phyloP scores from a whole-genome alignment of 2,329 filamentous ascomycete genomes.

The Monosporascus sp. region DNA sequence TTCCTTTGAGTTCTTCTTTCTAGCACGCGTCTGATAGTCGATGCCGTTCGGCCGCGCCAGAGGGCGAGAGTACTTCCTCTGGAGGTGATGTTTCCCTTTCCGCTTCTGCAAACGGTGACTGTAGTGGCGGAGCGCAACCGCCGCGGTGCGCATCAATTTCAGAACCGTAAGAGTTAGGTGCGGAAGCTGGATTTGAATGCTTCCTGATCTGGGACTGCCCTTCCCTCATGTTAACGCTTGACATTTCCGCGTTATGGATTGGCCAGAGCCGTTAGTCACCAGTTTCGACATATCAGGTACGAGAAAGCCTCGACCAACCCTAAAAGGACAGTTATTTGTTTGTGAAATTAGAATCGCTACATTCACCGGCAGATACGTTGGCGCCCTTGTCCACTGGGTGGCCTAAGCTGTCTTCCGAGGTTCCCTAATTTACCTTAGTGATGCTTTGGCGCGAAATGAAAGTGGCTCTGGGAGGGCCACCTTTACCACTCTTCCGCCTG shows the following conservation, averaged over 20 bases:
- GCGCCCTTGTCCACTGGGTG: neutral
- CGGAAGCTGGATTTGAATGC: neutral
- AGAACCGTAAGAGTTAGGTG: constrained; percentile 13
- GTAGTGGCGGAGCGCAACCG: neutral
- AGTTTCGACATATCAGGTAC: neutral
- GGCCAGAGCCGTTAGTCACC: neutral
- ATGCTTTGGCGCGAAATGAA: constrained; percentile 27
- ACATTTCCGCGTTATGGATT: neutral
- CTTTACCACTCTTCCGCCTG: neutral
- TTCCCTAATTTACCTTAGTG: constrained; percentile 26
- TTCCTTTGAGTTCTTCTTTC: neutral
- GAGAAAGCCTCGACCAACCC: neutral
- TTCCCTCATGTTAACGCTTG: neutral
- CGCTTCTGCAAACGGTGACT: constrained; percentile 14
- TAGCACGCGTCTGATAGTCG: constrained; percentile 3
- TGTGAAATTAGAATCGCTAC: neutral
- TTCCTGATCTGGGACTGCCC: neutral
- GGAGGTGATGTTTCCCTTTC: constrained; percentile 4
- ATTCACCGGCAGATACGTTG: neutral
- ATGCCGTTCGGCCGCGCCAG: neutral
- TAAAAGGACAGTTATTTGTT: neutral
- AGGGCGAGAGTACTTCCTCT: neutral
- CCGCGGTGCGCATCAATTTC: constrained; percentile 25
- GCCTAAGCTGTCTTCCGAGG: constrained; percentile 6
- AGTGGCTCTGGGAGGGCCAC: constrained; percentile 13